phyloP scores from a whole-genome alignment of 1,139 yeast species.

The Sugiyamaella sp. region DNA sequence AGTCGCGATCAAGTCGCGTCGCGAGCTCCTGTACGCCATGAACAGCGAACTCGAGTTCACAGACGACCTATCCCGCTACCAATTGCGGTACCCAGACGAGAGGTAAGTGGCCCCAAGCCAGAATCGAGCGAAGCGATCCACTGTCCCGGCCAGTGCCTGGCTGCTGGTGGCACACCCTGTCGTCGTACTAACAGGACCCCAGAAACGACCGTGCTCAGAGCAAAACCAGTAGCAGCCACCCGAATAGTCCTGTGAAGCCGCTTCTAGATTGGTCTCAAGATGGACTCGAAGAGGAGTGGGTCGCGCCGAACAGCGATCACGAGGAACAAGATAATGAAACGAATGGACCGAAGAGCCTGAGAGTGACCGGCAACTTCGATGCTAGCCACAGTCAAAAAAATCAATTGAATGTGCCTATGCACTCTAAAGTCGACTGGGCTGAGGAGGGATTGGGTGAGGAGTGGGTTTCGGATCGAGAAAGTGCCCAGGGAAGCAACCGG shows the following conservation, averaged over 20 bases:
- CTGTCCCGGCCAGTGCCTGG: neutral
- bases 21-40: conserved; percentile 2
- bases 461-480: conserved; percentile 7
- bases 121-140: neutral
- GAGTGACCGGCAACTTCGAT: too few species aligned
- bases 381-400: too few species aligned
- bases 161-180: conserved; percentile 1
- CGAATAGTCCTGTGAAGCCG: neutral
- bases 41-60: conserved; percentile 14
- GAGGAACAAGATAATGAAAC: neutral
- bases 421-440: conserved; percentile 16
- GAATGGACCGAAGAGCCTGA: too few species aligned
- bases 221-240: neutral
- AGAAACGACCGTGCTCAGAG: too few species aligned
- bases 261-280: conserved; percentile 21
- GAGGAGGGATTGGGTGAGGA: conserved; percentile 21
- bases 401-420: neutral
- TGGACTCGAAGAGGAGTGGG: conserved; percentile 22
- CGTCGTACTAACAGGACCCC: too few species aligned
- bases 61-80: conserved; percentile 14
- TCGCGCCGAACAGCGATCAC: neutral
- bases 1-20: neutral
- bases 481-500: neutral
- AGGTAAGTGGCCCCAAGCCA: neutral
- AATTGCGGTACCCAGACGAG: conserved; percentile 4